Evolutionary conservation across 176 grass and related monocot genomes (phyloP).

Genomic region (Typha latifolia): DNA sequence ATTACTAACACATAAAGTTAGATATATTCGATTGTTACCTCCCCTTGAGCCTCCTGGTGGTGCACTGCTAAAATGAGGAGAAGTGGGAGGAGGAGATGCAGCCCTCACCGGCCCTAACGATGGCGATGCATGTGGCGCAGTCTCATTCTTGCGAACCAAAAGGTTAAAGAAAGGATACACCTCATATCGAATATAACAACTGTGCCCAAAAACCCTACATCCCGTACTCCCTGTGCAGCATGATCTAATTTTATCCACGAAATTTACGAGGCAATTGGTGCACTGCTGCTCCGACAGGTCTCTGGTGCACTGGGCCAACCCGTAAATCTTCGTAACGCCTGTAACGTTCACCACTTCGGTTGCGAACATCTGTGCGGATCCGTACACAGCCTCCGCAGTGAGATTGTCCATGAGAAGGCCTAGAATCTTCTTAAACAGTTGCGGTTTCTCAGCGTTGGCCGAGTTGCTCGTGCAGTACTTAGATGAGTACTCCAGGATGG

Average conservation of each 20-base stretch:
- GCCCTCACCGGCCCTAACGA: too few relatives aligned
- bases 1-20: too few relatives aligned
- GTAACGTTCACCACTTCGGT: not conserved
- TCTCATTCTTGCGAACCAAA: too few relatives aligned
- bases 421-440: constrained; percentile 3
- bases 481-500: not conserved
- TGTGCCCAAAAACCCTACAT: not conserved
- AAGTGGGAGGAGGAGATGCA: too few relatives aligned
- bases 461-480: rapidly evolving
- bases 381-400: not conserved
- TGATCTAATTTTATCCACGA: not conserved
- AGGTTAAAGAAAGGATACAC: too few relatives aligned
- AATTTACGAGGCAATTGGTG: constrained; percentile 11
- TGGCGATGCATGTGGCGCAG: too few relatives aligned
- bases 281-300: constrained; percentile 30
- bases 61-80: too few relatives aligned
- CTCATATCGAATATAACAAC: too few relatives aligned
- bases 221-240: constrained; percentile 13
- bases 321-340: constrained; percentile 16
- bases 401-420: constrained; percentile 26
- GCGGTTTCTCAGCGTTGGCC: not conserved
- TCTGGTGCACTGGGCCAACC: constrained; percentile 43
- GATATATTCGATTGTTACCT: too few relatives aligned
- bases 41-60: too few relatives aligned
- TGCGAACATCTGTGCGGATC: constrained; percentile 29